Evolutionary conservation across 441 rosid species (phyloP).

Genomic region (Hypseocharis bilobata): DNA sequence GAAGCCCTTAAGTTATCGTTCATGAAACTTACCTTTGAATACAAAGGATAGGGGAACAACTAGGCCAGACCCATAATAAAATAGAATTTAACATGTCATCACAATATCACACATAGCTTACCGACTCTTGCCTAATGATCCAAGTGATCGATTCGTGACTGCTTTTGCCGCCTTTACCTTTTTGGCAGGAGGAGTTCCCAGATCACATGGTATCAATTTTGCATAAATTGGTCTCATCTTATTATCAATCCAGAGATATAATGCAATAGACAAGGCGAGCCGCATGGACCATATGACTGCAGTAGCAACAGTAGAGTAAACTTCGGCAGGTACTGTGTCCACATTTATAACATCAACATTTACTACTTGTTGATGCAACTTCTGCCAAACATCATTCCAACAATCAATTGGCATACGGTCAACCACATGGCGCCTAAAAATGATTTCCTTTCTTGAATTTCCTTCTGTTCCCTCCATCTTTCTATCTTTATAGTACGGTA

Average conservation of each 20-base stretch:
- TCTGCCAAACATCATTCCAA: conserved; percentile 92
- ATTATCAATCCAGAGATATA: conserved; percentile 75
- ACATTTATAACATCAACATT: conserved; percentile 74
- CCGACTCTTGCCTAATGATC: conserved; percentile 92
- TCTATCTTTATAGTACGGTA: conserved; percentile 71
- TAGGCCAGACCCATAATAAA: conserved; percentile 11
- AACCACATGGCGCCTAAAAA: conserved; percentile 77
- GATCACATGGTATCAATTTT: conserved; percentile 81
- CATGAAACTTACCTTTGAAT: too few species aligned
- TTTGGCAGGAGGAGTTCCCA: conserved; percentile 57
- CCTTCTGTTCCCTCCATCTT: conserved; percentile 33
- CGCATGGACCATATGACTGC: conserved; percentile 89
- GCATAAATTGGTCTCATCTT: conserved; percentile 78
- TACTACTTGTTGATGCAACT: conserved; percentile 80
- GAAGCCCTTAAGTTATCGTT: too few species aligned
- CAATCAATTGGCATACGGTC: conserved; percentile 89
- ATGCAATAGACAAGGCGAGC: conserved; percentile 63
- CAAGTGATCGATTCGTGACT: conserved; percentile 70
- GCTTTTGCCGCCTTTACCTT: conserved; percentile 18
- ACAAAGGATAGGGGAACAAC: too few species aligned
- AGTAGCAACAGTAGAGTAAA: conserved; percentile 72
- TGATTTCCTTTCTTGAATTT: conserved; percentile 43
- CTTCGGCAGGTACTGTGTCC: conserved; percentile 64
- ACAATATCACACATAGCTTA: conserved; percentile 33
- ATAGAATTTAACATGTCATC: conserved; percentile 1